Evolutionary conservation across 371 early-diverging fungal genomes (phyloP).

Genomic region (Globomyces sp.): DNA sequence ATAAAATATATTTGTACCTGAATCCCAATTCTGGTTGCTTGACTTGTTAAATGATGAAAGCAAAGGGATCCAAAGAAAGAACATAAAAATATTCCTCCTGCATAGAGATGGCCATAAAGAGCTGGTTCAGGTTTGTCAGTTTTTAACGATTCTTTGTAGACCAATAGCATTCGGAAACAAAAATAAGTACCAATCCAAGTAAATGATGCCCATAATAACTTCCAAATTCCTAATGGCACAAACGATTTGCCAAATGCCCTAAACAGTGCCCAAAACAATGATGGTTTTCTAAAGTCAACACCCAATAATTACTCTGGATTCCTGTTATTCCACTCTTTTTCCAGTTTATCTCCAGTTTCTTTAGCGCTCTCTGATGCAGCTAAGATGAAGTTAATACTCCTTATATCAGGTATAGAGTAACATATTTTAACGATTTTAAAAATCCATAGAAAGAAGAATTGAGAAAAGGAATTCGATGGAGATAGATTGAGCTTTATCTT

Average conservation of each 20-base stretch:
- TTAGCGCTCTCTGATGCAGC: constrained; percentile 45
- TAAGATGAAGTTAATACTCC: constrained; percentile 39
- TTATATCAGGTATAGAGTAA: constrained; percentile 37
- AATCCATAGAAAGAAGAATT: constrained; percentile 58
- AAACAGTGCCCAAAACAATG: constrained; percentile 35
- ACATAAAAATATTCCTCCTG: constrained; percentile 46
- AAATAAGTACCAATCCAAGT: constrained; percentile 57
- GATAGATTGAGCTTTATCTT: constrained; percentile 30
- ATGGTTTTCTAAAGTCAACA: constrained; percentile 14
- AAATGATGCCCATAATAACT: constrained; percentile 55
- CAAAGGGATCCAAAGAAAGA: constrained; percentile 48
- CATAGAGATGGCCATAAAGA: constrained; percentile 39
- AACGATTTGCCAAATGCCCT: constrained; percentile 42
- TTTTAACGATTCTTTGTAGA: background rate
- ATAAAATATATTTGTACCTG: constrained; percentile 31
- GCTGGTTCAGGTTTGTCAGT: too few species aligned
- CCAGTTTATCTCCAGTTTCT: constrained; percentile 48
- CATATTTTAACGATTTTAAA: constrained; percentile 44
- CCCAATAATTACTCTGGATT: background rate
- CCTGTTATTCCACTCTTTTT: constrained; percentile 49
- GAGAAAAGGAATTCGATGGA: constrained; percentile 44
- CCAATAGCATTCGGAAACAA: constrained; percentile 5
- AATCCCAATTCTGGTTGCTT: constrained; percentile 56
- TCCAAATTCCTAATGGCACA: constrained; percentile 56
- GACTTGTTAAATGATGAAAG: constrained; percentile 51